Conservation (phyloP, 306 rosid genomes). For the Ammopiptanthus mongolicus region DNA sequence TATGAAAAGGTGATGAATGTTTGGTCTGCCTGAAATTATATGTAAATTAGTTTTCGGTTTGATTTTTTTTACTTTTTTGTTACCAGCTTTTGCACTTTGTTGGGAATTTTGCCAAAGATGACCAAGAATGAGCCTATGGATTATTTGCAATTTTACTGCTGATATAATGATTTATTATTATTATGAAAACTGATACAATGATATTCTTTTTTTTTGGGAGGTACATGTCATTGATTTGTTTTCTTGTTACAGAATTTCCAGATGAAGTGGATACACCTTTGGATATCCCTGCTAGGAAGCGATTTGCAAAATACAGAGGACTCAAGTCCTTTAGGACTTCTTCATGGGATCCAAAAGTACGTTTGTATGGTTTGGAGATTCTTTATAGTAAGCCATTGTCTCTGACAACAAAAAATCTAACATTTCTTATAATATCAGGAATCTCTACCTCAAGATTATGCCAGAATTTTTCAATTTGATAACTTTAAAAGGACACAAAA, state of each 20-base stretch:
- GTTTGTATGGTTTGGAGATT: constrained; percentile 5
- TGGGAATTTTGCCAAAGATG: background rate
- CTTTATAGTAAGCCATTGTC: background rate
- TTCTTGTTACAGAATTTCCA: constrained; percentile 63
- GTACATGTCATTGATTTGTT: constrained; percentile 6
- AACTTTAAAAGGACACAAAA: constrained; percentile 70
- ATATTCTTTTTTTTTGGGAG: background rate
- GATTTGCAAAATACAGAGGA: constrained; percentile 91
- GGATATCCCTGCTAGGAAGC: constrained; percentile 77
- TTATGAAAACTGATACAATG: background rate
- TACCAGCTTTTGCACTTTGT: background rate
- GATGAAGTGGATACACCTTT: constrained; percentile 97
- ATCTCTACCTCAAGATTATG: constrained; percentile 81
- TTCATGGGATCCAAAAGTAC: constrained; percentile 93
- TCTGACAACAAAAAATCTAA: constrained; percentile 17
- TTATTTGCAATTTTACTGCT: constrained; percentile 4
- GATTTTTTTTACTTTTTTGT: background rate
- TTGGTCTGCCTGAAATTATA: background rate
- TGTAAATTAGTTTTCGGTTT: background rate
- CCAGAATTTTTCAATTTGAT: constrained; percentile 77
- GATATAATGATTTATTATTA: background rate
- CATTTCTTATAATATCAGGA: constrained; percentile 47
- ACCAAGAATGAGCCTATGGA: background rate
- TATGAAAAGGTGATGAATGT: background rate
- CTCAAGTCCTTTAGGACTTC: constrained; percentile 96